A percentile compares a stretch with the other conserved stretches of the same genome.
Evolutionary conservation across 257 asterid species (phyloP).

Genomic region (Dorcoceras hygrometricum): DNA sequence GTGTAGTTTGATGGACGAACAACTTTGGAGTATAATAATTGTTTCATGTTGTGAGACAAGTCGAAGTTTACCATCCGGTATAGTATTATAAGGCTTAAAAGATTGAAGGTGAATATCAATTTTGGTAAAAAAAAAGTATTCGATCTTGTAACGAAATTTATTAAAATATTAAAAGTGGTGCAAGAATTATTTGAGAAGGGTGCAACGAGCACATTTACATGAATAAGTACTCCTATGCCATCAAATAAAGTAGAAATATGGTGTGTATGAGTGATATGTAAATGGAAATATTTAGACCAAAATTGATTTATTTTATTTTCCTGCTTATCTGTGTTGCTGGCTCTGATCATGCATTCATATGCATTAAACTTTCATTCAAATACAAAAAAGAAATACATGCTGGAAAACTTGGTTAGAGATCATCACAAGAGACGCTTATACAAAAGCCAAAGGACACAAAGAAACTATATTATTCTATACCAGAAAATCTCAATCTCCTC

Average conservation of each 20-base stretch:
- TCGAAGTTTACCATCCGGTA: no score
- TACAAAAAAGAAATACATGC: conserved; percentile 23
- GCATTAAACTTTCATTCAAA: neutral
- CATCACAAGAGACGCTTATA: conserved; percentile 14
- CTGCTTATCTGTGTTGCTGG: no score
- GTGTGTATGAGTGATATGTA: no score
- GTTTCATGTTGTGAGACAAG: no score
- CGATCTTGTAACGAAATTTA: no score
- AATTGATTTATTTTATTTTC: no score
- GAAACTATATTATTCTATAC: conserved; percentile 12
- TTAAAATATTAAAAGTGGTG: neutral
- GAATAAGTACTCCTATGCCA: conserved; percentile 29
- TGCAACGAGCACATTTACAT: conserved; percentile 29
- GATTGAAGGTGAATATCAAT: no score
- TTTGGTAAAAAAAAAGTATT: no score
- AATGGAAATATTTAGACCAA: no score
- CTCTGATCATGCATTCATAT: no score
- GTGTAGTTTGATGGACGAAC: neutral
- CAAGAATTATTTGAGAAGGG: conserved; percentile 1
- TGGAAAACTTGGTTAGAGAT: conserved; percentile 18
- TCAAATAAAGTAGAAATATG: conserved; percentile 14
- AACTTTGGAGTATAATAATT: no score
- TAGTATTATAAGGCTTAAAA: no score
- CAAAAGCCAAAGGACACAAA: conserved; percentile 17
- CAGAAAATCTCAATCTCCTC: neutral